A percentile compares a stretch with the other conserved stretches of the same genome.
These are phyloP conservation scores for Suillus placidus DNA, from an alignment of 768 basidiomycete genomes.

Conservation along the genomic window DNA sequence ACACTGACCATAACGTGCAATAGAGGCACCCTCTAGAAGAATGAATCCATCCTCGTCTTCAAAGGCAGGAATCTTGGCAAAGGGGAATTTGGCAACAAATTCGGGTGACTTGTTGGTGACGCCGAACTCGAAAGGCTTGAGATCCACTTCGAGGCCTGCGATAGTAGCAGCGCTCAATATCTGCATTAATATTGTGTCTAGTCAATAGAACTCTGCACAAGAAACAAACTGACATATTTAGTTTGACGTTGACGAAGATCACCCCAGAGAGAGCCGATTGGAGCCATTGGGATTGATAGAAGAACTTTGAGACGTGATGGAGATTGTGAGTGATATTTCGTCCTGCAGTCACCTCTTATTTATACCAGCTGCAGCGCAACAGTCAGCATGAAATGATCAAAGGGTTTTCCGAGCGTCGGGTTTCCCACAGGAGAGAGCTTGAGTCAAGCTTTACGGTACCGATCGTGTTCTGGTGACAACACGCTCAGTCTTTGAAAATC, in stretches of 20 bases:
- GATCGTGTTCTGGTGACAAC: background rate
- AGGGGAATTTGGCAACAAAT: conserved; percentile 31
- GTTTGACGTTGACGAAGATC: conserved; percentile 27
- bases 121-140: conserved; percentile 21
- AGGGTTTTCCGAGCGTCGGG: background rate
- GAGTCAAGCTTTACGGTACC: background rate
- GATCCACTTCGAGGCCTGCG: conserved; percentile 31
- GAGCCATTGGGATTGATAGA: conserved; percentile 20
- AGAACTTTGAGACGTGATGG: background rate
- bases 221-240: conserved; percentile 25
- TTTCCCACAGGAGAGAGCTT: background rate
- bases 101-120: conserved; percentile 32
- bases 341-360: background rate
- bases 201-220: background rate
- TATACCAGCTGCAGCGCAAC: background rate
- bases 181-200: conserved; percentile 14
- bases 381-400: background rate
- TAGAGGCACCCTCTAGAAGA: conserved; percentile 31
- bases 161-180: conserved; percentile 31
- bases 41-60: conserved; percentile 26
- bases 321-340: background rate
- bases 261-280: conserved; percentile 34
- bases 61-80: conserved; percentile 33
- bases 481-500: background rate
- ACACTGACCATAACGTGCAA: conserved; percentile 31